These are phyloP conservation scores for Sporopachydermia lactativora DNA, from an alignment of 805 yeast species.

Conservation along the genomic window DNA sequence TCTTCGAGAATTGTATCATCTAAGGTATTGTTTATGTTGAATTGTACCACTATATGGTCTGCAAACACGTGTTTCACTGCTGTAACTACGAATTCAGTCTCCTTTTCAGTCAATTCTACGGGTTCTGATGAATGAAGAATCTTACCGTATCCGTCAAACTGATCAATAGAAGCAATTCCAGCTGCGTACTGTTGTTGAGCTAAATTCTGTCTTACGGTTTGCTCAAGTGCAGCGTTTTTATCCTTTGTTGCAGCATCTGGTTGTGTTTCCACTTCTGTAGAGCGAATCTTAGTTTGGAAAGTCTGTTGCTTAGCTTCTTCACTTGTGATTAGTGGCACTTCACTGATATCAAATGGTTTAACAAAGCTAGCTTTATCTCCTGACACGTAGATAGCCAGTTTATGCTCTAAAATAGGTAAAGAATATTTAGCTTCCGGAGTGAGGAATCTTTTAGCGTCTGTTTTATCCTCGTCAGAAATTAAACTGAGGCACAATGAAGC, in stretches of 20 bases:
- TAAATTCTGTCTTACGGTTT: slow-evolving; percentile 24
- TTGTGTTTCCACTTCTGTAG: slow-evolving; percentile 8
- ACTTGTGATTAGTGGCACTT: slow-evolving; percentile 38
- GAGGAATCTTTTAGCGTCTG: slow-evolving; percentile 32
- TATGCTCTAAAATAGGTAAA: slow-evolving; percentile 63
- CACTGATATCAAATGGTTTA: slow-evolving; percentile 57
- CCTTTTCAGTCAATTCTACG: slow-evolving; percentile 72
- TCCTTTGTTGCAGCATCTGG: slow-evolving; percentile 15
- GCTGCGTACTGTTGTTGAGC: slow-evolving; percentile 54
- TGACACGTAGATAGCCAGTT: slow-evolving; percentile 55
- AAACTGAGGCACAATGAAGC: slow-evolving; percentile 77
- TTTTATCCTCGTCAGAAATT: slow-evolving; percentile 23
- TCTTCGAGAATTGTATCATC: slow-evolving; percentile 64
- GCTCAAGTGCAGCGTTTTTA: slow-evolving; percentile 15
- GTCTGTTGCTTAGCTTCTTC: slow-evolving; percentile 23
- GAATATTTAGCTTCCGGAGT: slow-evolving; percentile 59
- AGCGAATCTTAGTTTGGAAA: slow-evolving; percentile 20
- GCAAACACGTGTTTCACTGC: slow-evolving; percentile 76
- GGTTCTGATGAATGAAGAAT: slow-evolving; percentile 56
- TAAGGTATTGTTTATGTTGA: slow-evolving; percentile 72
- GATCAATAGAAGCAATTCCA: slow-evolving; percentile 57
- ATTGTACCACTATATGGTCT: slow-evolving; percentile 63
- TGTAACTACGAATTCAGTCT: slow-evolving; percentile 82
- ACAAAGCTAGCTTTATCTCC: slow-evolving; percentile 29
- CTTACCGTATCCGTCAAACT: slow-evolving; percentile 58